Evolutionary conservation across 805 yeast species (phyloP).

Genomic region (Helenozyma baotianmanensis): DNA sequence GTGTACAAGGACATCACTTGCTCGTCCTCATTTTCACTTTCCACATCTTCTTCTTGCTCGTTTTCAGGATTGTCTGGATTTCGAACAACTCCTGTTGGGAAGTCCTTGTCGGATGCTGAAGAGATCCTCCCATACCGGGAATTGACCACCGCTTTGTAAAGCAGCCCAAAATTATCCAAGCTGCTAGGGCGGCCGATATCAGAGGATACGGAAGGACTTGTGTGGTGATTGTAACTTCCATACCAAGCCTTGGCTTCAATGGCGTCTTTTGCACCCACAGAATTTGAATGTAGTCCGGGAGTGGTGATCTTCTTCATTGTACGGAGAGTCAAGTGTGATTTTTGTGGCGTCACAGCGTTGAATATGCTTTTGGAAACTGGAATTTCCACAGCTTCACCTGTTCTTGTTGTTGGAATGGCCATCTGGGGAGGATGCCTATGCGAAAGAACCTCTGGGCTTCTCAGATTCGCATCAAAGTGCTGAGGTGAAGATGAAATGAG

Average conservation of each 20-base stretch:
- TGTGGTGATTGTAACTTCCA: conserved; percentile 24
- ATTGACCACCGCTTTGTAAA: conserved; percentile 19
- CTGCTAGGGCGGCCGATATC: conserved; percentile 14
- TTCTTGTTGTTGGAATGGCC: conserved; percentile 79
- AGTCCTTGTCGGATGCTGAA: conserved; percentile 2
- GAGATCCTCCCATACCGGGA: conserved; percentile 10
- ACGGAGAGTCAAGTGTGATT: background rate
- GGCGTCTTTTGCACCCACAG: too few species aligned
- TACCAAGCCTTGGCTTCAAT: conserved; percentile 18
- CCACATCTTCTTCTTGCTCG: conserved; percentile 19
- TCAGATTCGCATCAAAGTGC: conserved; percentile 1
- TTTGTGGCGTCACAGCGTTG: conserved; percentile 1
- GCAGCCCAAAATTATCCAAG: conserved; percentile 23
- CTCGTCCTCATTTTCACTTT: conserved; percentile 55
- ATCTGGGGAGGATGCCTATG: conserved; percentile 40
- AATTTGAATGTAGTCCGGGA: too few species aligned
- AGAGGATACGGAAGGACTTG: conserved; percentile 10
- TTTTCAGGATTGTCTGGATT: background rate
- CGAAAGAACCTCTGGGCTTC: conserved; percentile 14
- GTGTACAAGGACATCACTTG: conserved; percentile 65
- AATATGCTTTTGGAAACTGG: conserved; percentile 29
- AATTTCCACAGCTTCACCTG: conserved; percentile 76
- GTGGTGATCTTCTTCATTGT: background rate
- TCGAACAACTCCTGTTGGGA: background rate
- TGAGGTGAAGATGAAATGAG: too few species aligned